Evolutionary conservation across 768 basidiomycete species (phyloP).

Genomic region (Trametes maxima): DNA sequence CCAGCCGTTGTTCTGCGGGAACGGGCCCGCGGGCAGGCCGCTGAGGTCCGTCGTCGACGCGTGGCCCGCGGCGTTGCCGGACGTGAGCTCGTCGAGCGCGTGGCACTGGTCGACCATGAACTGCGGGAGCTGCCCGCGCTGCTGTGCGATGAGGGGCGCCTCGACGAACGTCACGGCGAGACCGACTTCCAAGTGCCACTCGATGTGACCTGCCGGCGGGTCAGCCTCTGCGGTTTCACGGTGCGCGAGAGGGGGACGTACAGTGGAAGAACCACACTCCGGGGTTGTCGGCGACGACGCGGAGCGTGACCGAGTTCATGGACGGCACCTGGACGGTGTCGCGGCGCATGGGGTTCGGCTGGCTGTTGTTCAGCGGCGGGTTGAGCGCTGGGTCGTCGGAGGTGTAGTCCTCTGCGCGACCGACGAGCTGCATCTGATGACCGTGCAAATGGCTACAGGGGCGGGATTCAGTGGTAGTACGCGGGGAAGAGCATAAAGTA

Average conservation of each 20-base stretch:
- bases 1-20: slow-evolving; percentile 73
- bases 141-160: slow-evolving; percentile 73
- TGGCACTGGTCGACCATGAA: slow-evolving; percentile 73
- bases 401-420: slow-evolving; percentile 68
- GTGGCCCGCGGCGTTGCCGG: slow-evolving; percentile 89
- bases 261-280: slow-evolving; percentile 89
- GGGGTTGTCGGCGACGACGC: slow-evolving; percentile 88
- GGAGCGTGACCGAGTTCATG: slow-evolving; percentile 67
- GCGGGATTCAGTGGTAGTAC: background rate
- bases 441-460: slow-evolving; percentile 82
- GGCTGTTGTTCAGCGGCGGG: slow-evolving; percentile 76
- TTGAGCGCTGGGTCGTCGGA: slow-evolving; percentile 77
- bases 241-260: slow-evolving; percentile 37
- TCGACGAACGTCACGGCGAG: slow-evolving; percentile 86
- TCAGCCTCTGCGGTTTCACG: background rate
- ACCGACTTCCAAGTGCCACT: slow-evolving; percentile 85
- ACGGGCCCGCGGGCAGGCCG: slow-evolving; percentile 71
- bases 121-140: slow-evolving; percentile 55
- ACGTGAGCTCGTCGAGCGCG: slow-evolving; percentile 53
- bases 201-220: slow-evolving; percentile 63
- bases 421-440: slow-evolving; percentile 82
- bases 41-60: slow-evolving; percentile 66
- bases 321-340: slow-evolving; percentile 84
- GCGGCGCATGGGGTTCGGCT: slow-evolving; percentile 87
- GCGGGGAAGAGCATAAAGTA: slow-evolving; percentile 4